phyloP scores from a whole-genome alignment of 2,329 filamentous ascomycete species.

The Botrytis cinerea region DNA sequence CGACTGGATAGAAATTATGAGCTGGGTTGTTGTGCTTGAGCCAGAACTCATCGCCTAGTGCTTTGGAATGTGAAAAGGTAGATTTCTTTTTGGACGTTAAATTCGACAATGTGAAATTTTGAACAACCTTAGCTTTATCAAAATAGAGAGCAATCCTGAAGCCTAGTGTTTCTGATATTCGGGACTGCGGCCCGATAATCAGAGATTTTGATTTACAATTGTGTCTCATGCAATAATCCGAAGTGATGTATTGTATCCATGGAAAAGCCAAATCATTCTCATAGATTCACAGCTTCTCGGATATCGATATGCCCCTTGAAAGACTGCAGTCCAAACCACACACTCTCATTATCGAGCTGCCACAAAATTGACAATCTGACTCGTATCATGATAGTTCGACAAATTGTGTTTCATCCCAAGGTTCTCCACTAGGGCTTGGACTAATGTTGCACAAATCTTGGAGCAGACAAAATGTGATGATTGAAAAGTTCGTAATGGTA shows the following conservation, averaged over 20 bases:
- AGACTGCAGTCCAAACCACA: neutral
- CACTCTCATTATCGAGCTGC: neutral
- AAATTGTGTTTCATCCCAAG: neutral
- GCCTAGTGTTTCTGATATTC: neutral
- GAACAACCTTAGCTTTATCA: neutral
- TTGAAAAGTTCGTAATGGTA: neutral
- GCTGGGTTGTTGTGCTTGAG: slow-evolving; percentile 24
- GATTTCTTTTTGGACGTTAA: slow-evolving; percentile 25
- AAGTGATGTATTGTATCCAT: neutral
- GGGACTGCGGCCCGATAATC: neutral
- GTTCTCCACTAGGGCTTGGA: neutral
- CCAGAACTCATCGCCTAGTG: slow-evolving; percentile 29
- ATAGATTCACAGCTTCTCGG: neutral
- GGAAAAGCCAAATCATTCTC: neutral
- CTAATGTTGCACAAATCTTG: neutral
- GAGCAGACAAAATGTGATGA: neutral
- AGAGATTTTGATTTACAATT: neutral
- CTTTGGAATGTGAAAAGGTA: slow-evolving; percentile 34
- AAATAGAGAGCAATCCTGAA: neutral
- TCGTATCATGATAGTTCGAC: neutral
- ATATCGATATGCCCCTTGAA: neutral
- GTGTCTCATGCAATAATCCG: neutral
- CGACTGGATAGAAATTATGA: slow-evolving; percentile 51
- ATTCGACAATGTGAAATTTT: neutral
- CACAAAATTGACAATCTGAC: neutral